These are phyloP conservation scores for Phlebiopsis gigantea DNA, from an alignment of 768 basidiomycete species.

Conservation along the genomic window DNA sequence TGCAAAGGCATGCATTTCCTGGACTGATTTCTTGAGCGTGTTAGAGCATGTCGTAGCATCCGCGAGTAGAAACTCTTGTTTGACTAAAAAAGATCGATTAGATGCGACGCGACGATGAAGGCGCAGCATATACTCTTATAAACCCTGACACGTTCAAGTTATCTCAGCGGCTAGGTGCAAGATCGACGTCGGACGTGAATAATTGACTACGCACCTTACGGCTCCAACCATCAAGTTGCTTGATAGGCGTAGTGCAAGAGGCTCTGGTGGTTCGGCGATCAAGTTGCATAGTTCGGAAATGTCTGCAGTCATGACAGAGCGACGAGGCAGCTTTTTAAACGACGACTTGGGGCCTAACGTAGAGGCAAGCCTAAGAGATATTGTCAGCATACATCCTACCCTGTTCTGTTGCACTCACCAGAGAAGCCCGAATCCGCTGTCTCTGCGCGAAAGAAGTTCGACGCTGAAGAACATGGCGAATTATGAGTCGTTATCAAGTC, in stretches of 20 bases:
- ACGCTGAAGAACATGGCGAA: conserved; percentile 76
- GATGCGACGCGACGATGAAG: not conserved
- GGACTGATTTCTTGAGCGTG: conserved; percentile 72
- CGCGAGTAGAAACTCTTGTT: conserved; percentile 76
- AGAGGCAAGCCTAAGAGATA: conserved; percentile 70
- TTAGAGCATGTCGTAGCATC: conserved; percentile 79
- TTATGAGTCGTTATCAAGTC: not conserved
- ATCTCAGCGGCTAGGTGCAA: conserved; percentile 1
- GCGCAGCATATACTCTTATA: conserved; percentile 37
- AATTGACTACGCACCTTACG: conserved; percentile 61
- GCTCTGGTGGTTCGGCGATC: conserved; percentile 79
- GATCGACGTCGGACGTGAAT: too few relatives aligned
- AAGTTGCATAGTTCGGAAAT: conserved; percentile 76
- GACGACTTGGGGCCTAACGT: conserved; percentile 86
- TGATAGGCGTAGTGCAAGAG: conserved; percentile 79
- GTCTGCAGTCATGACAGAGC: conserved; percentile 81
- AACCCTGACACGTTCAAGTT: conserved; percentile 30
- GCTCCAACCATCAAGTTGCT: conserved; percentile 89
- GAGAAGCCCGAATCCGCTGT: conserved; percentile 86
- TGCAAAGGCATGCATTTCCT: conserved; percentile 49
- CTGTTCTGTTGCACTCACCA: too few relatives aligned
- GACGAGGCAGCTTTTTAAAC: conserved; percentile 77
- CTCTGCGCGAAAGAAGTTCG: conserved; percentile 73
- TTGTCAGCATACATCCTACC: too few relatives aligned
- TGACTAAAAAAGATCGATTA: conserved; percentile 42